These are phyloP conservation scores for Cornus controversa DNA, from an alignment of 148 eudicot genomes.

Conservation along the genomic window DNA sequence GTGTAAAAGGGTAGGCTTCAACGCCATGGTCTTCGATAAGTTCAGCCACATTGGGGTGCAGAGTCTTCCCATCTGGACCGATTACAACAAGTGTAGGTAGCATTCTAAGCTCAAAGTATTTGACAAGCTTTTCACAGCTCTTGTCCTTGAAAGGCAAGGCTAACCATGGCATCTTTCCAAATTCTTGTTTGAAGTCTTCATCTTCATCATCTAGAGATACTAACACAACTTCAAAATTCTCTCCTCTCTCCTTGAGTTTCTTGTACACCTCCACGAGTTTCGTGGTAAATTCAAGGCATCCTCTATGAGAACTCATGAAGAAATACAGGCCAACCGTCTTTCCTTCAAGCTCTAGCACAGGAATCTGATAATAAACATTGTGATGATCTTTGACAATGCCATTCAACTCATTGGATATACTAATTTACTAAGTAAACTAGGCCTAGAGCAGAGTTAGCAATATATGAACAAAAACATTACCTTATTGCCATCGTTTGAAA, in stretches of 20 bases:
- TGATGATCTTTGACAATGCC: no score
- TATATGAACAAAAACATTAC: not conserved
- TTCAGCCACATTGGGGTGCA: slow-evolving; percentile 57
- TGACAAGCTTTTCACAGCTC: slow-evolving; percentile 48
- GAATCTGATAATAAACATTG: slow-evolving; percentile 34
- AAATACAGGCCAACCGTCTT: slow-evolving; percentile 71
- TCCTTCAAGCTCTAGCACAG: slow-evolving; percentile 74
- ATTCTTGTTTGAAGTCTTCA: slow-evolving; percentile 42
- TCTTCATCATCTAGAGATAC: slow-evolving; percentile 69
- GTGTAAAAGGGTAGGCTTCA: slow-evolving; percentile 71
- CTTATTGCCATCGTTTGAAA: slow-evolving; percentile 10
- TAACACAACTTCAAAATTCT: slow-evolving; percentile 64
- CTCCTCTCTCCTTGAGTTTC: slow-evolving; percentile 49
- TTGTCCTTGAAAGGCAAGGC: slow-evolving; percentile 71
- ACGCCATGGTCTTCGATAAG: slow-evolving; percentile 61
- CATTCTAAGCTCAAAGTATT: slow-evolving; percentile 56
- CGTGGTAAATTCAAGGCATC: slow-evolving; percentile 44
- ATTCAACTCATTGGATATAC: no score
- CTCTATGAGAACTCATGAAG: slow-evolving; percentile 29
- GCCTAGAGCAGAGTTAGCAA: no score
- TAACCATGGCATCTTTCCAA: slow-evolving; percentile 52
- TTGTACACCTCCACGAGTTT: slow-evolving; percentile 46
- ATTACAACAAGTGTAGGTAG: slow-evolving; percentile 66
- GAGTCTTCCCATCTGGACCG: slow-evolving; percentile 78
- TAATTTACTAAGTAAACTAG: no score